Evolutionary conservation across 1,139 yeast species (phyloP).

Genomic region (Suhomyces anneliseae): DNA sequence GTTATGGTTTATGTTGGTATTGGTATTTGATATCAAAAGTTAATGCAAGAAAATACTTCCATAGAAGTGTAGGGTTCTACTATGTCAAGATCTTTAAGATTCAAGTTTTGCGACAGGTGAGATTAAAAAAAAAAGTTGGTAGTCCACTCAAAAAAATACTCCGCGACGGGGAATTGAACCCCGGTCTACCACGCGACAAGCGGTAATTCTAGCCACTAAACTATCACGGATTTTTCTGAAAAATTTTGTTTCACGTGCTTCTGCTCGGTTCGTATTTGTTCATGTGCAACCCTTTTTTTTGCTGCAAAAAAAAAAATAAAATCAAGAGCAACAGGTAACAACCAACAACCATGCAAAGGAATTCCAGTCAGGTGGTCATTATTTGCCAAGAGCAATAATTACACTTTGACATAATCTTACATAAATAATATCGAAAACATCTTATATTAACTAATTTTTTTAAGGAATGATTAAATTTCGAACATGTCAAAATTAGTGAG

Average conservation of each 20-base stretch:
- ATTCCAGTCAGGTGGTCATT: not conserved
- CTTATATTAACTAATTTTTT: constrained; percentile 3
- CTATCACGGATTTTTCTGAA: constrained; percentile 36
- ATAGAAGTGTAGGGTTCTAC: not conserved
- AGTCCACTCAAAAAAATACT: constrained; percentile 23
- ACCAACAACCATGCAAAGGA: too few species aligned
- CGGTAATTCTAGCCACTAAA: constrained; percentile 50
- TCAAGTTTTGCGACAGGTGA: not conserved
- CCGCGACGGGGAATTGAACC: constrained; percentile 73
- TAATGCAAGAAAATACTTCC: too few species aligned
- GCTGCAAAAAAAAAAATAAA: too few species aligned
- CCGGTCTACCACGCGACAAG: constrained; percentile 65
- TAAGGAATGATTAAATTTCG: constrained; percentile 6
- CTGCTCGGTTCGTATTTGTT: too few species aligned
- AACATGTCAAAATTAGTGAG: not conserved
- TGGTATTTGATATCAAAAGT: not conserved
- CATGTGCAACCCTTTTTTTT: too few species aligned
- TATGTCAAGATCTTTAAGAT: not conserved
- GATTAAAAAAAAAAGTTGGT: too few species aligned
- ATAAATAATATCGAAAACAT: constrained; percentile 1
- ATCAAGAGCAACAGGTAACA: too few species aligned
- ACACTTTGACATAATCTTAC: not conserved
- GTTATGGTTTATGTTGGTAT: not conserved
- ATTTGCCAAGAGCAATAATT: not conserved
- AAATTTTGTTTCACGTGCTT: too few species aligned